Conservation (phyloP, 2,329 filamentous ascomycete species). For the Hymenoscyphus linearis region DNA sequence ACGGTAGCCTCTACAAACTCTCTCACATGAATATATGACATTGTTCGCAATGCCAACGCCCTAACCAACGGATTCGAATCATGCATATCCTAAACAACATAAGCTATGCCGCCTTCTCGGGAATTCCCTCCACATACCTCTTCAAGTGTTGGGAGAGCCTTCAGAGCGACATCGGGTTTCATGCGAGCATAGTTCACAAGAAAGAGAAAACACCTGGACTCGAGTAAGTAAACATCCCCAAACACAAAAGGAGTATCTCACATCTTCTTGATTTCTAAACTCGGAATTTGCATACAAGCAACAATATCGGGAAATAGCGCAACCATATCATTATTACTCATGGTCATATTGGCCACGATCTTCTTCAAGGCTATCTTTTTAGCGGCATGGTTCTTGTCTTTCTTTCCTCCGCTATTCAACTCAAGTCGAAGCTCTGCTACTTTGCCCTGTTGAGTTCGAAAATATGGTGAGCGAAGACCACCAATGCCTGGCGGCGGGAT, state of each 20-base stretch:
- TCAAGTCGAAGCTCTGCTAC: slow-evolving; percentile 94
- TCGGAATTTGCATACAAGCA: slow-evolving; percentile 89
- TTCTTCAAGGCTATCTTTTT: slow-evolving; percentile 99
- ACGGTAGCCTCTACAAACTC: slow-evolving; percentile 93
- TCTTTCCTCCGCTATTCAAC: slow-evolving; percentile 89
- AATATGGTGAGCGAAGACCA: slow-evolving; percentile 28
- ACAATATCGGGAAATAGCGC: slow-evolving; percentile 94
- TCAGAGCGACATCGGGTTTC: slow-evolving; percentile 89
- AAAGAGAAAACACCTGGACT: slow-evolving; percentile 86
- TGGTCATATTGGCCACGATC: slow-evolving; percentile 99
- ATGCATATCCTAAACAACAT: slow-evolving; percentile 69
- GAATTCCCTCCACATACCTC: slow-evolving; percentile 47
- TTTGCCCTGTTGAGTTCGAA: slow-evolving; percentile 73
- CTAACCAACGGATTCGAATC: slow-evolving; percentile 88
- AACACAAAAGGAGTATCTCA: slow-evolving; percentile 40
- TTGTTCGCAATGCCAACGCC: slow-evolving; percentile 85
- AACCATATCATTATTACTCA: slow-evolving; percentile 99
- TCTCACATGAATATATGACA: slow-evolving; percentile 94
- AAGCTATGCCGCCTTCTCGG: slow-evolving; percentile 1
- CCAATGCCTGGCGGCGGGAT: slow-evolving; percentile 24
- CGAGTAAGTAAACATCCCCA: slow-evolving; percentile 19
- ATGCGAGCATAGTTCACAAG: slow-evolving; percentile 94
- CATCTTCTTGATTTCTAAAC: slow-evolving; percentile 99
- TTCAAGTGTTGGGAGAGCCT: slow-evolving; percentile 82
- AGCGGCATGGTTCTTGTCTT: slow-evolving; percentile 90